Base-by-base conservation (phyloP, 129 eudicot genomes). In the Kitagawia praeruptora region DNA sequence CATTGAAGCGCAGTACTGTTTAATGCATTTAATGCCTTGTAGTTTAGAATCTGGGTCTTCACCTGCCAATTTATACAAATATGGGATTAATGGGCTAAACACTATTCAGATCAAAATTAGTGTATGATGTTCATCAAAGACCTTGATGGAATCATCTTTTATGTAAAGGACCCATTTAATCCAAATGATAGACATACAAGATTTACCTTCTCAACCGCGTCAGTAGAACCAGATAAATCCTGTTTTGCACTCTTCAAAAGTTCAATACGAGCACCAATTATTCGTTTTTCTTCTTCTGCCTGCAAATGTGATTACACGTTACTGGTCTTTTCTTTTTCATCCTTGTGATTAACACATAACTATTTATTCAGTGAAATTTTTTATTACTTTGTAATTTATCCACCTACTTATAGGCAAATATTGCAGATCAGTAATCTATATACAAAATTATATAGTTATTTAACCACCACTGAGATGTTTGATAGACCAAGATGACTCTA, bases 241-340 rank as follows among this genome's bases (percentile, higher is more conserved):
- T 34, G 41, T 11, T 34, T 27, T 31, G 31, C 10, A 6, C 41
- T 31, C 73, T 67, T 67, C 14, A 67, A 41, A 67, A 27, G 73
- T 4, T 67, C 73, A 67, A 67, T 67, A 67, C 73, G 73, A 67
- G 73, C 73, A 27, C 73, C 23, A 67, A 67, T 67, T 5, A 4
- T 67, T 8, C 23, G 73, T 31, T 67, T 67, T 67, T 67, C 41
- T 67, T 67, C 73, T 67, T 67, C 73, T 67, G 73, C 73, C 73
- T 67, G 73, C 37, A 67, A 15, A 4, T 31, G 42, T 67, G 21
- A 66, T 28, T 66, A 13, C 41, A 66, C 0, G 34, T 66, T 11
- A 66, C 41, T 28, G 25, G 11, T 58, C 34, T 54, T 21, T 58
- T 21, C 67, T 58, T 9, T 58, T n/a, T 6, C 34, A 58, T 8